Percentiles rank a stretch among this genome's conserved stretches.
These are phyloP conservation scores for Calonectria pseudoturangicola DNA, from an alignment of 2,329 filamentous ascomycete species.

Conservation along the genomic window DNA sequence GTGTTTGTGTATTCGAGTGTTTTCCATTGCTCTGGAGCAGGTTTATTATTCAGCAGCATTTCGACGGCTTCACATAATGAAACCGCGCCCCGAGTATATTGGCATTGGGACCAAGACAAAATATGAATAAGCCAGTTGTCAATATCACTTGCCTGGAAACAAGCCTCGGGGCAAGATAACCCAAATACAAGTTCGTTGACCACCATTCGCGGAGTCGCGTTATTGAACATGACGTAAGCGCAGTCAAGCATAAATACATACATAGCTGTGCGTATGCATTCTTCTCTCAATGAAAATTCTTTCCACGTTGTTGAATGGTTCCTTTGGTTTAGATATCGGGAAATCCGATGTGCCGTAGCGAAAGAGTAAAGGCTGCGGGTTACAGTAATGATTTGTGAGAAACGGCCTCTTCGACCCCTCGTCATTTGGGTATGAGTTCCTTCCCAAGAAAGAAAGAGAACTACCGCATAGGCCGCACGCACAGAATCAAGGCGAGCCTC, in stretches of 20 bases:
- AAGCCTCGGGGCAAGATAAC: conserved; percentile 25
- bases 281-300: conserved; percentile 30
- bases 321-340: background rate
- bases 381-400: conserved; percentile 32
- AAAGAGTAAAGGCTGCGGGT: conserved; percentile 29
- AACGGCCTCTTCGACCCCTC: conserved; percentile 25
- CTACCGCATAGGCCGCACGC: conserved; percentile 35
- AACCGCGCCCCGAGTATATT: background rate
- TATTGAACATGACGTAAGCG: conserved; percentile 44
- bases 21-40: background rate
- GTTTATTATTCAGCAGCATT: background rate
- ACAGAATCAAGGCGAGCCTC: conserved; percentile 30
- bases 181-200: conserved; percentile 36
- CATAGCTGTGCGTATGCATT: conserved; percentile 37
- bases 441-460: conserved; percentile 37
- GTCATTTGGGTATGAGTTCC: conserved; percentile 25
- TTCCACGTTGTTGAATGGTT: background rate
- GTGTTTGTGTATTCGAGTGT: conserved; percentile 32
- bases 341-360: background rate
- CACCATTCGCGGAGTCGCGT: conserved; percentile 37
- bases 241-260: conserved; percentile 44
- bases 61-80: conserved; percentile 22
- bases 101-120: conserved; percentile 1
- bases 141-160: conserved; percentile 31
- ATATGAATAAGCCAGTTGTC: conserved; percentile 9